Percentiles rank a stretch among this genome's conserved stretches.
Evolutionary conservation across 495 filamentous ascomycete genomes (phyloP).

Genomic region (Podospora bellae-mahoneyi): DNA sequence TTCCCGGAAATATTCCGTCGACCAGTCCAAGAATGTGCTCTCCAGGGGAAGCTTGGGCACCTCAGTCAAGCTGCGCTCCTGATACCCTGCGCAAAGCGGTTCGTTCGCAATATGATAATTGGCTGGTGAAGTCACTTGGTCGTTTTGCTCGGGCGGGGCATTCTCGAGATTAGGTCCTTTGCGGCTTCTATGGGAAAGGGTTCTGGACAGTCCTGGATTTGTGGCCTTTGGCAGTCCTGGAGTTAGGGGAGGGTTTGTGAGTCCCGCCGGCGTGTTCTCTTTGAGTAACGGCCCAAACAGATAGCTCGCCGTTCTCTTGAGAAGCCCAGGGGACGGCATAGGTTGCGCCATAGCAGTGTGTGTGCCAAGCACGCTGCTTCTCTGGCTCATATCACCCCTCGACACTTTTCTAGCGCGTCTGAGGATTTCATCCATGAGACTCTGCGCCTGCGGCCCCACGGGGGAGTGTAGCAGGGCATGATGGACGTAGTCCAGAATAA

Average conservation of each 20-base stretch:
- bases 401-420: slow-evolving; percentile 50
- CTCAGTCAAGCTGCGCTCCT: slow-evolving; percentile 53
- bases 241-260: slow-evolving; percentile 32
- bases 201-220: slow-evolving; percentile 41
- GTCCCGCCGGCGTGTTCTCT: slow-evolving; percentile 33
- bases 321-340: slow-evolving; percentile 44
- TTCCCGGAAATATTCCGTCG: slow-evolving; percentile 96
- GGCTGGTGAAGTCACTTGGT: slow-evolving; percentile 61
- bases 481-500: slow-evolving; percentile 82
- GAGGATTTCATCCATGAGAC: slow-evolving; percentile 70
- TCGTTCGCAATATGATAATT: slow-evolving; percentile 73
- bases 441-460: slow-evolving; percentile 64
- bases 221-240: slow-evolving; percentile 42
- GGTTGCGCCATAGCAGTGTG: slow-evolving; percentile 39
- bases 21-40: slow-evolving; percentile 90
- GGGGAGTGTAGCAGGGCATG: slow-evolving; percentile 70
- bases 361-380: slow-evolving; percentile 41
- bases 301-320: slow-evolving; percentile 54
- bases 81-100: slow-evolving; percentile 71
- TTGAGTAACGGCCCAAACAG: slow-evolving; percentile 54
- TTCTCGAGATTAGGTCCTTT: slow-evolving; percentile 62
- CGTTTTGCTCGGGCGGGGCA: slow-evolving; percentile 71
- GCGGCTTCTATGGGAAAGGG: slow-evolving; percentile 34
- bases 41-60: slow-evolving; percentile 65
- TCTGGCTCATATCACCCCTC: slow-evolving; percentile 47